Evolutionary conservation across 176 grass and related monocot species (phyloP).

Genomic region (Luzula sylvatica): DNA sequence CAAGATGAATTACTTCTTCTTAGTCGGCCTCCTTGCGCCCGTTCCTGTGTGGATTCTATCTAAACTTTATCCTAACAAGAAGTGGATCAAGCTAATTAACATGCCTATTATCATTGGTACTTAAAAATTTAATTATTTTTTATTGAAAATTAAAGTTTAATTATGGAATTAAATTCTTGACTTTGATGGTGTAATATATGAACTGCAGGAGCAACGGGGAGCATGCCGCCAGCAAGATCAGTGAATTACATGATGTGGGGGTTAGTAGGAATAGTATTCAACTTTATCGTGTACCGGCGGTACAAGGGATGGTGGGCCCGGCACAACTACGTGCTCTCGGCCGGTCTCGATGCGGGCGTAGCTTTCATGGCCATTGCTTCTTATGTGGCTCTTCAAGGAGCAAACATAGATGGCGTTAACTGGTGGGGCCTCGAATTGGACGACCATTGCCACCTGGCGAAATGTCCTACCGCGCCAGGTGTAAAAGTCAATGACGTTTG

Average conservation of each 20-base stretch:
- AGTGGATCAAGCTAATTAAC: slow-evolving; percentile 53
- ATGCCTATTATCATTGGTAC: slow-evolving; percentile 54
- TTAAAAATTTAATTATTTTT: neutral
- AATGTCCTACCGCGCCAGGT: slow-evolving; percentile 41
- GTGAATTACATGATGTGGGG: slow-evolving; percentile 75
- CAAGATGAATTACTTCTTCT: slow-evolving; percentile 74
- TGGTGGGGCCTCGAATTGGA: slow-evolving; percentile 71
- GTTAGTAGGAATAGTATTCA: slow-evolving; percentile 40
- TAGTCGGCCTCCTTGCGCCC: slow-evolving; percentile 40
- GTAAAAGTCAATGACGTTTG: slow-evolving; percentile 20
- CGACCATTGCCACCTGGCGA: slow-evolving; percentile 41
- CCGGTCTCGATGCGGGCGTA: slow-evolving; percentile 37
- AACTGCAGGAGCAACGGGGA: slow-evolving; percentile 22
- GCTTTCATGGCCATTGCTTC: slow-evolving; percentile 42
- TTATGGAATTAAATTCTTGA: neutral
- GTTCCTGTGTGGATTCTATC: slow-evolving; percentile 42
- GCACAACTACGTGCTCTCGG: slow-evolving; percentile 62
- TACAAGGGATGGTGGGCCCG: slow-evolving; percentile 56
- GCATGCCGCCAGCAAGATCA: slow-evolving; percentile 51
- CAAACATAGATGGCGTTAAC: slow-evolving; percentile 27
- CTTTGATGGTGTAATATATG: neutral
- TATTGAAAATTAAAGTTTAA: neutral
- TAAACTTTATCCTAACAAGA: slow-evolving; percentile 30
- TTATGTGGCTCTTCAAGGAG: slow-evolving; percentile 35
- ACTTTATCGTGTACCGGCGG: slow-evolving; percentile 32